Percentiles rank a stretch among this genome's conserved stretches.
These are phyloP conservation scores for Naegleria gruberi DNA, from an alignment of 208 protist genomes.

Conservation along the genomic window DNA sequence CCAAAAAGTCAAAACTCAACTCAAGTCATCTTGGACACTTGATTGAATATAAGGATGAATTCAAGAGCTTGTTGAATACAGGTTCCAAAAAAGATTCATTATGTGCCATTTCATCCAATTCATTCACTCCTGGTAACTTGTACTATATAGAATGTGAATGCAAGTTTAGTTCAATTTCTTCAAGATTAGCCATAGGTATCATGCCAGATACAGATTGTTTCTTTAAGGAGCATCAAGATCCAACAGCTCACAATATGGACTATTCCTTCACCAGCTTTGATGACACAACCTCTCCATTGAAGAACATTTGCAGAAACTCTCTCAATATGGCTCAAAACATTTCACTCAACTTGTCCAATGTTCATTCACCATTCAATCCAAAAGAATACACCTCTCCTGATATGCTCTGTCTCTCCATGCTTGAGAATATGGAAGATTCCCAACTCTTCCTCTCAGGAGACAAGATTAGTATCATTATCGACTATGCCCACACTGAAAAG, in stretches of 20 bases:
- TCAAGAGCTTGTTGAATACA: too few species aligned
- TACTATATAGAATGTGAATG: neutral
- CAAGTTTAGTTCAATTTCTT: neutral
- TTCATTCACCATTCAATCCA: neutral
- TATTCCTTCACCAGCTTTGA: neutral
- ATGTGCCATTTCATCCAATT: neutral
- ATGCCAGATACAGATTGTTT: neutral
- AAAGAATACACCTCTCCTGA: neutral
- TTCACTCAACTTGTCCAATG: too few species aligned
- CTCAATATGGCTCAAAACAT: neutral
- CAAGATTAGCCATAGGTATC: neutral
- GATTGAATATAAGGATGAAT: too few species aligned
- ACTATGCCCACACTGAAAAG: neutral
- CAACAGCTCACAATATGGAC: neutral
- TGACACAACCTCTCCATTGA: too few species aligned
- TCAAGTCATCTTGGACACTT: neutral
- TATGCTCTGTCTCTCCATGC: neutral
- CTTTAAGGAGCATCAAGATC: neutral
- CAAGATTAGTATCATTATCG: neutral
- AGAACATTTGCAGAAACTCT: too few species aligned
- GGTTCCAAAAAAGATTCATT: too few species aligned
- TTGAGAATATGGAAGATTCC: neutral
- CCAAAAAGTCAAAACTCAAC: neutral
- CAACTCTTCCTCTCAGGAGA: neutral
- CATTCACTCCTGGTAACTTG: neutral